These are phyloP conservation scores for Diaporthe helianthi DNA, from an alignment of 2,329 filamentous ascomycete genomes.

Conservation along the genomic window DNA sequence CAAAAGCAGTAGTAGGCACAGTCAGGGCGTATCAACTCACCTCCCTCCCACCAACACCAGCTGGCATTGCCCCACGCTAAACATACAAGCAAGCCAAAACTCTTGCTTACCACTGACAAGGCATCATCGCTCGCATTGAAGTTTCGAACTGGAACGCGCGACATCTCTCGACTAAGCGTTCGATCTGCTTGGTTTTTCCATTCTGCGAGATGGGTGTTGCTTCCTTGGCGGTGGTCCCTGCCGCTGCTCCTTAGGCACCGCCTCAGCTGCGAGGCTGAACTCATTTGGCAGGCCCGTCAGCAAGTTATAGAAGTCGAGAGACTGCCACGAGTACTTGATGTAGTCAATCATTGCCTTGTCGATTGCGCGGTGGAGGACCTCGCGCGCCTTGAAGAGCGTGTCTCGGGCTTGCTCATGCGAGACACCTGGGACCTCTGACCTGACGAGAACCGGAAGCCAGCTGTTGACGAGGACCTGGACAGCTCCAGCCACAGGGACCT, in stretches of 20 bases:
- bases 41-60: neutral
- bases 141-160: neutral
- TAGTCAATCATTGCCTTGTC: constrained; percentile 23
- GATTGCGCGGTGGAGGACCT: constrained; percentile 2
- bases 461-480: constrained; percentile 15
- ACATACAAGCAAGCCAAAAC: neutral
- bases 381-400: constrained; percentile 13
- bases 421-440: constrained; percentile 1
- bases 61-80: neutral
- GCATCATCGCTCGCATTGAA: neutral
- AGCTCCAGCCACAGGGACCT: neutral
- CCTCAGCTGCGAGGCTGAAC: neutral
- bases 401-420: constrained; percentile 14
- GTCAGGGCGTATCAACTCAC: neutral
- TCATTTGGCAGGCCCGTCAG: constrained; percentile 8
- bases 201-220: too few relatives aligned
- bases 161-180: neutral
- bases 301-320: neutral
- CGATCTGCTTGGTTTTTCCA: neutral
- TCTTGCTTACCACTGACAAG: neutral
- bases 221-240: neutral
- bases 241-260: neutral
- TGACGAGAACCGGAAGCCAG: constrained; percentile 28
- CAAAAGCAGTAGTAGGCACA: neutral
- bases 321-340: neutral